phyloP scores from a whole-genome alignment of 805 yeast genomes.

The Candida argentea region DNA sequence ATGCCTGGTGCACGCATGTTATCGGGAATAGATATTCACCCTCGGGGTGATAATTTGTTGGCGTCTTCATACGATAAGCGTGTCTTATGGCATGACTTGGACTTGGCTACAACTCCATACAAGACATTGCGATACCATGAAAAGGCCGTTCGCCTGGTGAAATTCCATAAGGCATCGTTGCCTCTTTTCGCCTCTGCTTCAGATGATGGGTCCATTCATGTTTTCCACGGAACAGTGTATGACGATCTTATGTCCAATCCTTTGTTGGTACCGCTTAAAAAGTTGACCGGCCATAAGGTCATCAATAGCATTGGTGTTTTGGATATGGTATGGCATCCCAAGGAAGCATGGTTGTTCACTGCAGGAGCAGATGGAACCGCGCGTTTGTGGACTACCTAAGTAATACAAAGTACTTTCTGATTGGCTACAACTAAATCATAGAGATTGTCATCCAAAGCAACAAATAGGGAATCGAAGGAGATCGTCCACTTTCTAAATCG shows the following conservation, averaged over 20 bases:
- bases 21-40: constrained; percentile 85
- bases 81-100: constrained; percentile 95
- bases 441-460: not conserved
- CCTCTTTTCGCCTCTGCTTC: constrained; percentile 93
- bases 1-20: constrained; percentile 96
- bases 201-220: constrained; percentile 88
- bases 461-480: not conserved
- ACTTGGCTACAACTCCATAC: constrained; percentile 80
- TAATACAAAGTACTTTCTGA: constrained; percentile 1
- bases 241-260: constrained; percentile 95
- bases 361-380: constrained; percentile 97
- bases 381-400: constrained; percentile 85
- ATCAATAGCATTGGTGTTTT: constrained; percentile 77
- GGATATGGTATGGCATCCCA: constrained; percentile 90
- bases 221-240: constrained; percentile 93
- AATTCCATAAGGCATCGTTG: constrained; percentile 74
- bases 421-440: not conserved
- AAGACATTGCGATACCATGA: constrained; percentile 93
- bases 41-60: constrained; percentile 88
- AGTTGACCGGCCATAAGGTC: constrained; percentile 81
- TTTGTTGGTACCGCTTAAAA: constrained; percentile 89
- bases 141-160: constrained; percentile 82
- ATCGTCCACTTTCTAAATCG: not conserved
- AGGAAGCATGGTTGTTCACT: constrained; percentile 95
- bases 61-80: constrained; percentile 93